These are phyloP conservation scores for Xerocomellus intermedius DNA, from an alignment of 768 basidiomycete species.

Conservation along the genomic window DNA sequence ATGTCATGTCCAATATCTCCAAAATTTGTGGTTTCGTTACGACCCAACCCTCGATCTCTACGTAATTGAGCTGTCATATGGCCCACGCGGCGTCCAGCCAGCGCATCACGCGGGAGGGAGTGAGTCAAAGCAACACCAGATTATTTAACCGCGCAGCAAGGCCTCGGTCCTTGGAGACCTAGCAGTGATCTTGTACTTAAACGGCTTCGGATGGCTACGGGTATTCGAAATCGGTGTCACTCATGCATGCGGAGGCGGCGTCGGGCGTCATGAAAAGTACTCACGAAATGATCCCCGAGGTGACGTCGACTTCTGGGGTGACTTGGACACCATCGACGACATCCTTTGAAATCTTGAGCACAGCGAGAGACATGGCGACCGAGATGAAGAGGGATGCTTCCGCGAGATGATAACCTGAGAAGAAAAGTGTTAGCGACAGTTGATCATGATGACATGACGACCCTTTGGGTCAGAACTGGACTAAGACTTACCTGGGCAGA, in stretches of 20 bases:
- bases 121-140: not conserved
- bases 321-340: constrained; percentile 42
- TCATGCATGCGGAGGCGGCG: too few relatives aligned
- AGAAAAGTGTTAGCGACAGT: not conserved
- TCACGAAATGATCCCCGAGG: constrained; percentile 46
- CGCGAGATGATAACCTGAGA: constrained; percentile 29
- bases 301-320: constrained; percentile 42
- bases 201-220: constrained; percentile 49
- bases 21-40: not conserved
- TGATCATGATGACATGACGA: not conserved
- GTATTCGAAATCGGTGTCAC: not conserved
- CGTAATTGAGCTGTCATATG: not conserved
- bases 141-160: constrained; percentile 1
- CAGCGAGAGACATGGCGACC: constrained; percentile 41
- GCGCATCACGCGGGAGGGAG: not conserved
- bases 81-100: not conserved
- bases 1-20: not conserved
- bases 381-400: constrained; percentile 28
- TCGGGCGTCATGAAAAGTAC: not conserved
- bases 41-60: not conserved
- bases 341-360: constrained; percentile 42
- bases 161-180: constrained; percentile 43
- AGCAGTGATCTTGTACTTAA: constrained; percentile 52
- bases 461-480: not conserved
- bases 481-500: constrained; percentile 22